Evolutionary conservation across 2,329 filamentous ascomycete species (phyloP), one percentile per base, ranked within the genome.

Genomic region (Penicillium decumbens): DNA sequence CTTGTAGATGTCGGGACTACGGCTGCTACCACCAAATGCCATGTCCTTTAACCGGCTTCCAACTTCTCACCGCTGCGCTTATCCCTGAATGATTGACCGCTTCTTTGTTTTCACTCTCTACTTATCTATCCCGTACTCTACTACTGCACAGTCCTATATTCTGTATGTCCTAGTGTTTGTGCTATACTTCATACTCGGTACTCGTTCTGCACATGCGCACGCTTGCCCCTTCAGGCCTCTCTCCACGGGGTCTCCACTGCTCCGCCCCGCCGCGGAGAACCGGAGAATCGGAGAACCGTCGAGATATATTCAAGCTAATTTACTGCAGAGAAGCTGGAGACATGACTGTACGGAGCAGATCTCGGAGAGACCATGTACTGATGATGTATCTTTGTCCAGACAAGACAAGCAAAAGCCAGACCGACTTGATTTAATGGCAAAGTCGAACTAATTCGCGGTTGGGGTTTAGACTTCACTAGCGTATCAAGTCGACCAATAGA

Each of bases 391-490:
- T 1, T 3, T 23, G 20, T 28, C 27, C 27, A 33, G 32, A 33
- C 7, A 15, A n/a, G 3, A 18, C 32, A 15, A 15, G 9, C 32
- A 3, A 7, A 35, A 15, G 15, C 15, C 32, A 33, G 32, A 33
- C 32, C 15, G 32, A 35, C 32, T 35, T 15, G 32, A 35, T 2
- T 35, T 3, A 4, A 7, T 23, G 20, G 6, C 32, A 9, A 35
- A 18, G 6, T 18, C 15, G 28, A 13, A n/a, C 4, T 8, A 5
- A 35, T 8, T 35, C 33, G 32, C 32, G 15, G 6, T 39, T 27
- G 18, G 35, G 24, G 35, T 13, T 39, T n/a, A 50, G 49, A 40
- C 46, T 57, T 57, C 37, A 44, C 43, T 57, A 59, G 55, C 23
- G 42, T 12, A 2, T 2, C 2, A 3, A 4, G 15, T 3, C 10